Base-by-base conservation (phyloP, 176 grass and related monocot species). In the Tillandsia fasciculata region DNA sequence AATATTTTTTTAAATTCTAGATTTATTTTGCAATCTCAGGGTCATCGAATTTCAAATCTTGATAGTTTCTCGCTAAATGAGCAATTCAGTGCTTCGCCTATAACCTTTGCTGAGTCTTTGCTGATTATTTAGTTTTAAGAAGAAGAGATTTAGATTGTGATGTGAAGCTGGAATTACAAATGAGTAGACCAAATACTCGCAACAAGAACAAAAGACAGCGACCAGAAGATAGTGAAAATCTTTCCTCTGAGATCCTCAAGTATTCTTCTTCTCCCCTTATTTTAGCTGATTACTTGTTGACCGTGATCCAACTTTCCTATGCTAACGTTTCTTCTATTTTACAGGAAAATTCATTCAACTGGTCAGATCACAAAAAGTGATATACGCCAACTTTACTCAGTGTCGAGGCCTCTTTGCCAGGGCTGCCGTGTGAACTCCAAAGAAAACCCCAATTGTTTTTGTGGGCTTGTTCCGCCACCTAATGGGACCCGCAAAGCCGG, bases 391-490 rank as follows among this genome's bases (percentile, higher is more conserved):
- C 84, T 99, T 58, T 99, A 94, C 70, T 90, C 80, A 18, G 54
- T 93, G 22, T 75, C 66, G 80, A 88, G 71, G 54, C 80, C 80
- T 17, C 63, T 70, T 63, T 99, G 90, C 78, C 87, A 99, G 51
- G 86, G 84, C 10, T 99, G 95, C 75, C 95, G 91, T 73, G 89
- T 82, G 47, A 94, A 99, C 78, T 78, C 87, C 15, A 99, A 94
- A 83, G 89, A 93, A 20, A 90, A 85, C 3, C 95, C 90, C 27
- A 99, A 94, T 83, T 99, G 90, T 70, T 94, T 99, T 68, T 99
- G 90, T 17, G 90, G 84, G n/a, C 72, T 99, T 26, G 76, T 94
- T 15, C 95, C 90, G 13, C 76, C 82, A 5, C 0, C 86, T 63
- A 87, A 89, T 47, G 87, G 84, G 12, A 72, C 76, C 27, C 83